phyloP scores from a whole-genome alignment of 129 eudicot genomes.

The Lonicera japonica region DNA sequence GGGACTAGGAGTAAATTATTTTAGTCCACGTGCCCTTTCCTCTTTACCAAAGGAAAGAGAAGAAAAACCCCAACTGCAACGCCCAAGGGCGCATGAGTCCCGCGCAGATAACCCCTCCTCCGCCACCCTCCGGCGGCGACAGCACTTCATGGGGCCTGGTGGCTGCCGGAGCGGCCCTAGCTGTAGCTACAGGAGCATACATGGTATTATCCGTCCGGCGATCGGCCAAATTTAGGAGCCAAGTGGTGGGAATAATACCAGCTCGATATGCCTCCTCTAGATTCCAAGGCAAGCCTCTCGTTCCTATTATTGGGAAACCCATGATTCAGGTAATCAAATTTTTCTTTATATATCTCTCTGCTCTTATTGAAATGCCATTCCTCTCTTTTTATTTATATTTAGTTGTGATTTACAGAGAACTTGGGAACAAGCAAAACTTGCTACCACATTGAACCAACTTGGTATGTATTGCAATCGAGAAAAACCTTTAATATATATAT shows the following conservation, averaged over 20 bases:
- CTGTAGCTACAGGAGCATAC: constrained; percentile 6
- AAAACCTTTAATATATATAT: too few species aligned
- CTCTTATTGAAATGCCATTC: too few species aligned
- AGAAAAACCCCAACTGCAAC: background rate
- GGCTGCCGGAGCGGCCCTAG: constrained; percentile 10
- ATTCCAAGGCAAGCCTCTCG: constrained; percentile 30
- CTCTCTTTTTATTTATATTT: too few species aligned
- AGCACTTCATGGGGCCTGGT: constrained; percentile 16
- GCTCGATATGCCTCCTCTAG: constrained; percentile 27
- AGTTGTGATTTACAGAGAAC: constrained; percentile 57
- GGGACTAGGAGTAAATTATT: too few species aligned
- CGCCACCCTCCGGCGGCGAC: constrained; percentile 11
- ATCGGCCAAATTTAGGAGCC: constrained; percentile 14
- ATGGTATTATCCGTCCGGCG: constrained; percentile 11
- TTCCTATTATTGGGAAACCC: constrained; percentile 28
- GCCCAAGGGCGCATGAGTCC: constrained; percentile 7
- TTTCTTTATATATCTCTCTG: background rate
- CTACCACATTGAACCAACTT: constrained; percentile 68
- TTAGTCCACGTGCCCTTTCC: too few species aligned
- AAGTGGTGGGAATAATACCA: constrained; percentile 26
- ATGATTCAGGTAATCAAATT: constrained; percentile 19
- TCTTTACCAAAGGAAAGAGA: too few species aligned
- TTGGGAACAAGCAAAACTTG: constrained; percentile 95
- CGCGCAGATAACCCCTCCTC: background rate
- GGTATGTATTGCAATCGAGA: constrained; percentile 30